These are phyloP conservation scores for Mallotus repandus DNA, from an alignment of 441 rosid genomes.

Conservation along the genomic window DNA sequence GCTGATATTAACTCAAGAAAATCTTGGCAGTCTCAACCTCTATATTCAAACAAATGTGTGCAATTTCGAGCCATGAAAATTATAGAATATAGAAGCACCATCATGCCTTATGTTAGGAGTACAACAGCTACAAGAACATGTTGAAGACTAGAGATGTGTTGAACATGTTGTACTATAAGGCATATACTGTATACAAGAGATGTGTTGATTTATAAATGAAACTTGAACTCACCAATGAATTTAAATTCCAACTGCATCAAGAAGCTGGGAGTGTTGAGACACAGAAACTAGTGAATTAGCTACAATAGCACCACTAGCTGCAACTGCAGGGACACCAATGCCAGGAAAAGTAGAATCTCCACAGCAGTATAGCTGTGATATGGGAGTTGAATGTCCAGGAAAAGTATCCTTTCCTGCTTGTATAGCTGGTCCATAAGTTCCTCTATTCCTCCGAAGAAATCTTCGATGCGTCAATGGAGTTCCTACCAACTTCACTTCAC, in stretches of 20 bases:
- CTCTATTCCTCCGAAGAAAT: slow-evolving; percentile 76
- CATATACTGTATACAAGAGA: neutral
- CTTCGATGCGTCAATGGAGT: slow-evolving; percentile 82
- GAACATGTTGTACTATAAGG: too few species aligned
- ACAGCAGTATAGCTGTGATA: slow-evolving; percentile 76
- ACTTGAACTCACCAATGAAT: slow-evolving; percentile 4
- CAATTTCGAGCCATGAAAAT: neutral
- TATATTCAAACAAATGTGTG: neutral
- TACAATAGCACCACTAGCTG: slow-evolving; percentile 61
- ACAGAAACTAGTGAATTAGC: slow-evolving; percentile 39
- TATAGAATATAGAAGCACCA: neutral
- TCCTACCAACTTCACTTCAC: slow-evolving; percentile 83
- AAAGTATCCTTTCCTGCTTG: slow-evolving; percentile 75
- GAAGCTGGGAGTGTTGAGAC: slow-evolving; percentile 40
- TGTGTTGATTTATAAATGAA: neutral
- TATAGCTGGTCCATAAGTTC: slow-evolving; percentile 84
- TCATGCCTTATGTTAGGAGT: neutral
- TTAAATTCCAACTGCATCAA: slow-evolving; percentile 41
- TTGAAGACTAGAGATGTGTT: neutral
- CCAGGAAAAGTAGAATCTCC: slow-evolving; percentile 96
- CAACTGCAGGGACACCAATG: slow-evolving; percentile 92
- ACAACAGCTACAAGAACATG: neutral
- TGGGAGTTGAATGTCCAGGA: slow-evolving; percentile 85
- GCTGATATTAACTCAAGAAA: neutral
- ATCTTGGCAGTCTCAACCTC: neutral